A percentile compares a stretch with the other conserved stretches of the same genome.
Conservation (phyloP, 2,329 filamentous ascomycete genomes). For the Fonsecaea pugnacius region DNA sequence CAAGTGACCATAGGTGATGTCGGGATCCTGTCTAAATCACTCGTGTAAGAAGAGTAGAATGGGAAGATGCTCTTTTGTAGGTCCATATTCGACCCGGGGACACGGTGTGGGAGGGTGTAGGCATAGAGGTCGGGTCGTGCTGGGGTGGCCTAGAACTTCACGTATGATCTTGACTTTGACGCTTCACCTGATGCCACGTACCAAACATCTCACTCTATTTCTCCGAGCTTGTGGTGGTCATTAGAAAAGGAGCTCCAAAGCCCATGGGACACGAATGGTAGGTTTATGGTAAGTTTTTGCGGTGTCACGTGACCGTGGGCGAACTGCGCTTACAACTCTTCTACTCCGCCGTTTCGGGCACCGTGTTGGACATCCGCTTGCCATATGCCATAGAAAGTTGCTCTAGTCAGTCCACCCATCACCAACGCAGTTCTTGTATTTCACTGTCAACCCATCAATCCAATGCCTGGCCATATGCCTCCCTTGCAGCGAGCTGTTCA, state of each 20-base stretch:
- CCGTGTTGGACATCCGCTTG: not conserved
- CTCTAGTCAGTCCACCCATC: not conserved
- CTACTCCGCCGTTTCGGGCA: not conserved
- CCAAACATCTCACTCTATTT: not conserved
- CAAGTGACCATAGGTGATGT: not conserved
- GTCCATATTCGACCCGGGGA: too few species aligned
- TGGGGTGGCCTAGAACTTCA: not conserved
- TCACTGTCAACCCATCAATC: not conserved
- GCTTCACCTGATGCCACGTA: not conserved
- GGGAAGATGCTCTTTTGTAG: too few species aligned
- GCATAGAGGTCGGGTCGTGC: not conserved
- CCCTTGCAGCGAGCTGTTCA: constrained; percentile 17
- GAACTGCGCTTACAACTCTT: not conserved
- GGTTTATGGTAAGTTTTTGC: too few species aligned
- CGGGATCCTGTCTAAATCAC: not conserved
- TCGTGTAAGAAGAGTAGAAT: not conserved
- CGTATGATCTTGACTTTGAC: not conserved
- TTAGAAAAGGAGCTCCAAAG: not conserved
- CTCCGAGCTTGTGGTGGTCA: not conserved
- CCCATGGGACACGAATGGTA: not conserved
- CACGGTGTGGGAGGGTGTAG: not conserved
- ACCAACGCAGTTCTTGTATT: not conserved
- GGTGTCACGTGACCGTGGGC: too few species aligned
- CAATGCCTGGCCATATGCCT: constrained; percentile 18
- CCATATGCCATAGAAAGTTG: not conserved